Evolutionary conservation across 2,329 filamentous ascomycete genomes (phyloP).

Genomic region (Cladophialophora exuberans): DNA sequence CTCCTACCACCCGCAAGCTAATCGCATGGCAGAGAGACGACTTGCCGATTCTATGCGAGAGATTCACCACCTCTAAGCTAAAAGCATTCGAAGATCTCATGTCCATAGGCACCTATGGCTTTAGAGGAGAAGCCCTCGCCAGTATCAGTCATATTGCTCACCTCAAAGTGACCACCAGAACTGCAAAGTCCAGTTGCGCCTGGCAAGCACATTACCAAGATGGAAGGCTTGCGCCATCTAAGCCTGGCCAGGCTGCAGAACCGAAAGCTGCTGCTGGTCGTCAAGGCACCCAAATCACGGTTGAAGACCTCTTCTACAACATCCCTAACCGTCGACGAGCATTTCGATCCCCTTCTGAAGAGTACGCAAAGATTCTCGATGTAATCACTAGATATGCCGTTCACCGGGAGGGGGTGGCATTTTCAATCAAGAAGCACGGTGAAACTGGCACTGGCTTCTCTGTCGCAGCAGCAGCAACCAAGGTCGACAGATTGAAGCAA

Average conservation of each 20-base stretch:
- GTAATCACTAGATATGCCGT: constrained; percentile 91
- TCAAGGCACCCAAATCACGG: constrained; percentile 89
- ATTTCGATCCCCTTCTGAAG: constrained; percentile 88
- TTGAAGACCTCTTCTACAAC: constrained; percentile 98
- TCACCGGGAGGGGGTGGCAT: constrained; percentile 87
- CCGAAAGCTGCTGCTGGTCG: constrained; percentile 87
- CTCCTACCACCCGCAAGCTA: constrained; percentile 2
- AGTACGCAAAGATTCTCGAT: constrained; percentile 97
- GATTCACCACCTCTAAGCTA: constrained; percentile 96
- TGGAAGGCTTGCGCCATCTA: constrained; percentile 78
- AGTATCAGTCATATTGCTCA: constrained; percentile 99
- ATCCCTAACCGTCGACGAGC: constrained; percentile 84
- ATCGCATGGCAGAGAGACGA: constrained; percentile 73
- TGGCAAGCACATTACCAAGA: constrained; percentile 88
- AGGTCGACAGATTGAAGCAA: constrained; percentile 83
- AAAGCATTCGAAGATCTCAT: constrained; percentile 90
- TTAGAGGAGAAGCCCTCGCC: constrained; percentile 90
- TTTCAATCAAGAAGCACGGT: constrained; percentile 95
- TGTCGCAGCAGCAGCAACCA: constrained; percentile 71
- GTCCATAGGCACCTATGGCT: constrained; percentile 94
- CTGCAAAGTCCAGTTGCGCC: constrained; percentile 81
- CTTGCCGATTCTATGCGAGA: constrained; percentile 85
- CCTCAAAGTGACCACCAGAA: constrained; percentile 91
- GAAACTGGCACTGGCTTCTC: constrained; percentile 83
- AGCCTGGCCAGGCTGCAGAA: constrained; percentile 83